Percentiles rank a stretch among this genome's conserved stretches.
Conservation (phyloP, 441 rosid species). For the Erodium texanum region DNA sequence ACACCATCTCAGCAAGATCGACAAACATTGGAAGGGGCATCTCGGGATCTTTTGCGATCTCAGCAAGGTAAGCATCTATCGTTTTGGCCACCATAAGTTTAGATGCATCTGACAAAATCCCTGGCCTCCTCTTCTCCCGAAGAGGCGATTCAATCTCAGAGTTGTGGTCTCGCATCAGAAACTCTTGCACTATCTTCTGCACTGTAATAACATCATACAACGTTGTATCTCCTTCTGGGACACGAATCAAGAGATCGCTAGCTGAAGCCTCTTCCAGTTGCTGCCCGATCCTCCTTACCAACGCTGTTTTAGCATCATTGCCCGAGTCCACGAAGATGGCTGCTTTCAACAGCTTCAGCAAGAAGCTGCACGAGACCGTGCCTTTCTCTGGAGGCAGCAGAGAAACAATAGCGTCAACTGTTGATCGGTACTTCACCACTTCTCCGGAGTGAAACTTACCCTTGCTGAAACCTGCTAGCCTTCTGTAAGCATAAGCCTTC, state of each 20-base stretch:
- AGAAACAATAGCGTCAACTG: slow-evolving; percentile 57
- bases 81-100: slow-evolving; percentile 57
- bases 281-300: slow-evolving; percentile 48
- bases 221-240: slow-evolving; percentile 28
- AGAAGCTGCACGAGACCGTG: slow-evolving; percentile 62
- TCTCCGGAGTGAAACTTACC: slow-evolving; percentile 41
- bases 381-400: slow-evolving; percentile 58
- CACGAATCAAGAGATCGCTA: slow-evolving; percentile 53
- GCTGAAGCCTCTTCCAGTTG: slow-evolving; percentile 68
- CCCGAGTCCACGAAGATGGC: slow-evolving; percentile 54
- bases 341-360: slow-evolving; percentile 69
- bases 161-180: slow-evolving; percentile 35
- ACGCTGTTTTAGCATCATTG: slow-evolving; percentile 37
- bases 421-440: slow-evolving; percentile 35
- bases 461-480: slow-evolving; percentile 66
- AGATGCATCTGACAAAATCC: slow-evolving; percentile 36
- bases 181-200: slow-evolving; percentile 40
- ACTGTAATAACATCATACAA: slow-evolving; percentile 60
- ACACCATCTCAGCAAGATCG: slow-evolving; percentile 48
- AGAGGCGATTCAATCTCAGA: slow-evolving; percentile 20
- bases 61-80: slow-evolving; percentile 59
- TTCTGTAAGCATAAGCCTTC: slow-evolving; percentile 57
- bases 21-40: slow-evolving; percentile 42
- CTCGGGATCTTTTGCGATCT: slow-evolving; percentile 41
- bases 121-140: slow-evolving; percentile 25